Base-by-base conservation (phyloP, 73 alveolate species). In the Paramecium biaurelia region DNA sequence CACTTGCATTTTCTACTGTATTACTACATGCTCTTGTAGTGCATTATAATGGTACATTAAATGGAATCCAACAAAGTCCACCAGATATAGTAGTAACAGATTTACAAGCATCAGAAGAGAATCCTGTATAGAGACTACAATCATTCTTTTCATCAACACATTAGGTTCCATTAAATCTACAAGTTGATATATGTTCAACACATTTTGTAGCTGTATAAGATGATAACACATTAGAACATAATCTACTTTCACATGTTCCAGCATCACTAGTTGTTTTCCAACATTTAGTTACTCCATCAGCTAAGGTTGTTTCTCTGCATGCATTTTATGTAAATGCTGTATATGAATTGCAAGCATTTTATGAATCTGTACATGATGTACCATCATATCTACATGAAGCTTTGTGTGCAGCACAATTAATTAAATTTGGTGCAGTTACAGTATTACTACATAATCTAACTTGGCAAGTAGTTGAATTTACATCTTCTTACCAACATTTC, bases 371-470 rank as follows among this genome's bases (percentile, higher is more conserved):
- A 45, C 90, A 79, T 5, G 74, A 79, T 20, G 90, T 79, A 5
- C 90, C 90, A 79, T 79, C 23, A 23, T 43, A 79, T 47, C 70
- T 43, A 24, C 90, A 79, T 18, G 90, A 24, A 23, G 42, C 18
- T 21, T 43, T 43, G 15, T 79, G 74, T 18, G 70, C 74, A 10
- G 47, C 56, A 79, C 90, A 79, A 79, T 79, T 79, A 79, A 23
- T 42, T 18, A 26, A 30, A 45, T 47, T 79, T 14, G 90, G 90
- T 14, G 70, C 42, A 43, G 23, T 42, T 3, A 79, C 76, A 2
- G 90, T 79, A 43, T 79, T 24, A 30, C 74, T 42, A 41, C 90
- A 79, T 43, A 28, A 15, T 24, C 90, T 79, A 37, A 34, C 45
- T 35, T 12, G 5, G 7, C 86, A 72, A 9, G 32, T 38, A n/a